Conservation (phyloP, 2,329 filamentous ascomycete genomes). For the Ascochyta pisi region DNA sequence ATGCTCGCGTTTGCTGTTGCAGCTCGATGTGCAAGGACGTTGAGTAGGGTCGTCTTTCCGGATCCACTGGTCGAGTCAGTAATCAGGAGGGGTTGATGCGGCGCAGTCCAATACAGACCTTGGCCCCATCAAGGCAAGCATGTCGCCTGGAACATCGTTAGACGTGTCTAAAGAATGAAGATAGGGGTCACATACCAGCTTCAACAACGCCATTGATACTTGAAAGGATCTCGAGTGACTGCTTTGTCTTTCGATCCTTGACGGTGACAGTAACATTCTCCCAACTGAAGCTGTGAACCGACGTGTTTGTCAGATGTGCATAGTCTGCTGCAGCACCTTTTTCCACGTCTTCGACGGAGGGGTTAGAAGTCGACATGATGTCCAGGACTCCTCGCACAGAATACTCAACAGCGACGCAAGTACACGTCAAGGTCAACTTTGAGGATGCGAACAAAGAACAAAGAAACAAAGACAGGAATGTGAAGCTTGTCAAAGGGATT, state of each 20-base stretch:
- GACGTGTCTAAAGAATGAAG: background rate
- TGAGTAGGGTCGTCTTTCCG: slow-evolving; percentile 85
- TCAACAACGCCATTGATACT: slow-evolving; percentile 69
- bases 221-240: slow-evolving; percentile 68
- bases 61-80: slow-evolving; percentile 51
- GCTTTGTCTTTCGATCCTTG: slow-evolving; percentile 71
- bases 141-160: slow-evolving; percentile 62
- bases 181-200: slow-evolving; percentile 57
- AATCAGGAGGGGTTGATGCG: background rate
- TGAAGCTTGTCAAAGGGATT: background rate
- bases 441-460: background rate
- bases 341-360: slow-evolving; percentile 50
- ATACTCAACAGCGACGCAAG: background rate
- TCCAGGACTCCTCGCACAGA: background rate
- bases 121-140: slow-evolving; percentile 84
- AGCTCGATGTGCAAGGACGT: slow-evolving; percentile 73
- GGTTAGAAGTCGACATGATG: slow-evolving; percentile 23
- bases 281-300: slow-evolving; percentile 72
- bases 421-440: background rate
- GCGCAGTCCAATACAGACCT: slow-evolving; percentile 46
- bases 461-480: background rate
- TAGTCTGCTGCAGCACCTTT: slow-evolving; percentile 53
- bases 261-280: slow-evolving; percentile 71
- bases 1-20: slow-evolving; percentile 61
- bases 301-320: slow-evolving; percentile 67